Evolutionary conservation across 2,329 filamentous ascomycete genomes (phyloP), one percentile per base, ranked within the genome.

Genomic region (Colletotrichum gloeosporioides): DNA sequence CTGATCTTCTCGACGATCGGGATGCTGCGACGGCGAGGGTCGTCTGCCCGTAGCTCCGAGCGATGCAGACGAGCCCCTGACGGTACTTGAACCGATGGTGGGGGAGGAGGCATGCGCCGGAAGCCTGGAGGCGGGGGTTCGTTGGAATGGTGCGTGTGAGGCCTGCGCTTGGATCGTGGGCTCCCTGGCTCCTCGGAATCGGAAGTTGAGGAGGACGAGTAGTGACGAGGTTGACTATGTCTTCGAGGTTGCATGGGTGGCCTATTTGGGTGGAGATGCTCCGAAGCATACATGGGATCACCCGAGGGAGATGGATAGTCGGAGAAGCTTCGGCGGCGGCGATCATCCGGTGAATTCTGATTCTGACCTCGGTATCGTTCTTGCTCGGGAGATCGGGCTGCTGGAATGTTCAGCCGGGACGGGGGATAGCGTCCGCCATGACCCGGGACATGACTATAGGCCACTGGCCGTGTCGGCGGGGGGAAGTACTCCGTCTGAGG

Each of bases 311-410:
- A 84, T 4, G 87, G 86, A 68, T 88, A 86, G 73, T 91, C 90
- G 4, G 89, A 90, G 80, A 89, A 88, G 81, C 89, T 91, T 71
- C 87, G 85, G 53, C 89, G 85, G 53, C 88, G 85, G n/a, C 85
- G 81, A 18, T 86, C 85, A 18, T 88, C 87, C 10, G 83, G 83
- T 1, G 85, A 81, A 34, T 84, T 84, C 32, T 84, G 83, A 44
- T 84, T 84, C 32, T 84, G 83, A 44, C 84, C 84, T 61, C 83
- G 84, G 36, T 81, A 79, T 71, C 81, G 81, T 49, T 86, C 84
- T 13, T 49, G 65, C 25, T 77, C 76, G 27, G 85, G 82, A 7
- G 83, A 84, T 39, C 84, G 79, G 72, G 83, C 83, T 22, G 44
- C n/a, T 53, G 78, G 80, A 74, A 64, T 71, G 77, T 55, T 79